phyloP scores from a whole-genome alignment of 2,329 filamentous ascomycete species.

The Orbilia brochopaga region DNA sequence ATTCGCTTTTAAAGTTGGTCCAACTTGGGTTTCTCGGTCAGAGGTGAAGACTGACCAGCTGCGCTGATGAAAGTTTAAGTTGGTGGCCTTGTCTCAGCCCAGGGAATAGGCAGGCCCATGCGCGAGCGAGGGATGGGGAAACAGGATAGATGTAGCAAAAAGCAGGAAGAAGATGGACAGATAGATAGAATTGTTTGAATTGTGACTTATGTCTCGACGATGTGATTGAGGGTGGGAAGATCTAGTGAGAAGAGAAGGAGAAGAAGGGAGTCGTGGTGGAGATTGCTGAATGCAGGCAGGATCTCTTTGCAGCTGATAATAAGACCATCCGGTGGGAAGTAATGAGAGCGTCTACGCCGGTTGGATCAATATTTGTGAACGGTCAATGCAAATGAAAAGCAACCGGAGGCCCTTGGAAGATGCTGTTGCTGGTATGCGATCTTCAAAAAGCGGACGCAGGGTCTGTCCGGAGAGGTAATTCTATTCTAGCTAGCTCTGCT shows the following conservation, averaged over 20 bases:
- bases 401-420: background rate
- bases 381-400: constrained; percentile 1
- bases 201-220: constrained; percentile 3
- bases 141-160: constrained; percentile 43
- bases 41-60: constrained; percentile 28
- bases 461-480: constrained; percentile 20
- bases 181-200: constrained; percentile 1
- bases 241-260: background rate
- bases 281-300: background rate
- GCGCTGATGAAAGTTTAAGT: constrained; percentile 42
- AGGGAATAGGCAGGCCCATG: constrained; percentile 50
- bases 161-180: constrained; percentile 20
- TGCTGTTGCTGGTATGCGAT: constrained; percentile 1
- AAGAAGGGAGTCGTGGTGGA: constrained; percentile 5
- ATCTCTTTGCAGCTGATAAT: constrained; percentile 4
- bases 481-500: constrained; percentile 41
- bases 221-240: constrained; percentile 27
- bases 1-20: constrained; percentile 46
- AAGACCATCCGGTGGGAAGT: constrained; percentile 3
- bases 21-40: constrained; percentile 45
- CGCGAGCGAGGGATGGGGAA: constrained; percentile 39
- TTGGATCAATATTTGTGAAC: background rate
- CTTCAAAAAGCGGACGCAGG: constrained; percentile 5
- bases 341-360: constrained; percentile 5
- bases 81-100: constrained; percentile 50